phyloP scores from a whole-genome alignment of 129 eudicot species.

The carrot (Daucus carota) region DNA sequence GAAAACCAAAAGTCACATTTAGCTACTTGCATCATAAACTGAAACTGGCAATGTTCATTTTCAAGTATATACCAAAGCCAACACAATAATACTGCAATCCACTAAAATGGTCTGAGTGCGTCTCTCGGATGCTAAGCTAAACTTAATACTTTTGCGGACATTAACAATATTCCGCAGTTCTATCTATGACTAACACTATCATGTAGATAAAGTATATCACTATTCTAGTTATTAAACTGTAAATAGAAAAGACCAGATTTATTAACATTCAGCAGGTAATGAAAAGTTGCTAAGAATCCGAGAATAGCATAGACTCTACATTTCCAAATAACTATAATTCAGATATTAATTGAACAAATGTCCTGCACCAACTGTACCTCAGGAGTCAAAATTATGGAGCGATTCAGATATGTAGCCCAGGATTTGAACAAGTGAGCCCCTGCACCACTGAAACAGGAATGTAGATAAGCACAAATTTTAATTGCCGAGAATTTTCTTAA shows the following conservation, averaged over 20 bases:
- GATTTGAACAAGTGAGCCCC: slow-evolving; percentile 98
- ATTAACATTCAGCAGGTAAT: neutral
- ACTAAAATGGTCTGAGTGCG: neutral
- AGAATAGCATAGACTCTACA: neutral
- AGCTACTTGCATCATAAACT: neutral
- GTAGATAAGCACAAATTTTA: slow-evolving; percentile 8
- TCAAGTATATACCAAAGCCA: neutral
- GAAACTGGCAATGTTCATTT: neutral
- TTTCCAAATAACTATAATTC: neutral
- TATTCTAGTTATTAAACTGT: neutral
- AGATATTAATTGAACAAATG: neutral
- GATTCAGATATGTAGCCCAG: slow-evolving; percentile 79
- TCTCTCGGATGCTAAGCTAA: neutral
- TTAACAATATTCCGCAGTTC: neutral
- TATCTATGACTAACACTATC: neutral
- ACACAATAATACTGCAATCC: neutral
- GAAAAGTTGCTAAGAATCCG: neutral
- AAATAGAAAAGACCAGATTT: neutral
- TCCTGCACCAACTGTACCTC: slow-evolving; percentile 42
- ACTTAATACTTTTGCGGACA: neutral
- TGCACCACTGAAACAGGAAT: slow-evolving; percentile 60
- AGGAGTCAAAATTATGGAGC: slow-evolving; percentile 88
- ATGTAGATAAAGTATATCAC: neutral
- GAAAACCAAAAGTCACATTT: neutral
- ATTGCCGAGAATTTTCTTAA: neutral